Base-by-base conservation (phyloP, 116 monocot genomes). In the Dioscorea cayenensis region DNA sequence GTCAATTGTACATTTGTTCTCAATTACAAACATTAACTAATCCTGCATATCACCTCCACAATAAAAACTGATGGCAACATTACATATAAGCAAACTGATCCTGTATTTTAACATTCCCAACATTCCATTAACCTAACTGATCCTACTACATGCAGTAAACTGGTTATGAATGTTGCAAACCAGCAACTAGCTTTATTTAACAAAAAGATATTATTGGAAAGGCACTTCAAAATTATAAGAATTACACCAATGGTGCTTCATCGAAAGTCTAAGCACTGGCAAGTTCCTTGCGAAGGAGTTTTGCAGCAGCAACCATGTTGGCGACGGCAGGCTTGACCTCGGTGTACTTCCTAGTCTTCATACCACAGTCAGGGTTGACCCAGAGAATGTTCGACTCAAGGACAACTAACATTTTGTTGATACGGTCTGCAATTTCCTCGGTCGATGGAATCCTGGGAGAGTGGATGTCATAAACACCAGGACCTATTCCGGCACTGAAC, bases 361-460 rank as follows among this genome's bases (percentile, higher is more conserved):
- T 74, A 0, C 84, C 84, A 37, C 84, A 84, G 51, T 84, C 84
- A 1, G 84, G 84, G 73, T 84, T 84, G 16, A 84, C 84, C 84
- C 84, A 84, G 18, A 84, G 80, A 52, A 84, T 74, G 77, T 84
- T 84, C 18, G 71, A 71, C 67, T 84, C 84, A 0, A 84, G 84
- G 38, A 80, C 80, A 0, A 75, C 77, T 16, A 80, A 60, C 74
- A 75, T 82, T 70, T 77, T 78, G 67, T 78, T 82, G 62, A 82
- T 82, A 9, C 76, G 70, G 51, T 82, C 82, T 3, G 77, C 77
- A 36, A 82, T 82, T 67, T 82, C 82, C 71, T 82, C 82, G 7
- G 82, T 75, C 4, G 82, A 82, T 7, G 82, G 82, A 27, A 82
- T 82, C 67, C 82, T 82, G 5, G 82, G 82, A 19, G 82, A 81